Evolutionary conservation across 2,329 filamentous ascomycete genomes (phyloP).

Genomic region (Neofusicoccum parvum): DNA sequence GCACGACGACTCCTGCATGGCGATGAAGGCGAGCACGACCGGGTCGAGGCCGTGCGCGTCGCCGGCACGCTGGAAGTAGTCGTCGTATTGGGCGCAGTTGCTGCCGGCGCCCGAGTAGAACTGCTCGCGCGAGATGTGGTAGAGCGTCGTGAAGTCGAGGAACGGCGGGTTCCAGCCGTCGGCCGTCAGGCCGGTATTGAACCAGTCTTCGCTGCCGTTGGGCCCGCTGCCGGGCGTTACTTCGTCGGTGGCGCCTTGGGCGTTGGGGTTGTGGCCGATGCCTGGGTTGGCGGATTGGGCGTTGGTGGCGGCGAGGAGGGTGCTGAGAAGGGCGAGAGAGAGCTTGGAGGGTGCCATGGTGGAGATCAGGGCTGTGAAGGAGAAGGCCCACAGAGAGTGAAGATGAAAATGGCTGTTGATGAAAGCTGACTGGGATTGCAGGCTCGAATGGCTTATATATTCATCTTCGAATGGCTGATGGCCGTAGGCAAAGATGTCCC

Average conservation of each 20-base stretch:
- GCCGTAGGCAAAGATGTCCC: too few species aligned
- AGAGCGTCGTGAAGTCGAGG: conserved; percentile 34
- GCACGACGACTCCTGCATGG: conserved; percentile 40
- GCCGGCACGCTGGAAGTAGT: conserved; percentile 36
- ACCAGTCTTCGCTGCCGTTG: conserved; percentile 31
- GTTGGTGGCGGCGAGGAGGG: neutral
- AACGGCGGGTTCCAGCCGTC: conserved; percentile 40
- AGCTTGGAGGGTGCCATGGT: neutral
- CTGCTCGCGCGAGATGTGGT: conserved; percentile 30
- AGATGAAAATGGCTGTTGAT: neutral
- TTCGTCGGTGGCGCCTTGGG: conserved; percentile 21
- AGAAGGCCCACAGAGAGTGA: neutral
- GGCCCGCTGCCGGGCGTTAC: conserved; percentile 24
- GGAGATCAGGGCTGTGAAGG: neutral
- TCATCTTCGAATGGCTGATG: neutral
- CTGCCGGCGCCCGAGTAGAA: conserved; percentile 33
- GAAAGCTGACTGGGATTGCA: neutral
- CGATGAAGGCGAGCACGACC: conserved; percentile 39
- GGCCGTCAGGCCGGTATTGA: conserved; percentile 33
- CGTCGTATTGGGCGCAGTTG: conserved; percentile 36
- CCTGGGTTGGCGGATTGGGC: neutral
- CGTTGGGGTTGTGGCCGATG: conserved; percentile 12
- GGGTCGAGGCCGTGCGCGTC: conserved; percentile 37
- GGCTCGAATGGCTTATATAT: neutral
- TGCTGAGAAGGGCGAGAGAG: neutral